phyloP scores from a whole-genome alignment of 2,329 filamentous ascomycete species.

The Trichocomaceae sp. region DNA sequence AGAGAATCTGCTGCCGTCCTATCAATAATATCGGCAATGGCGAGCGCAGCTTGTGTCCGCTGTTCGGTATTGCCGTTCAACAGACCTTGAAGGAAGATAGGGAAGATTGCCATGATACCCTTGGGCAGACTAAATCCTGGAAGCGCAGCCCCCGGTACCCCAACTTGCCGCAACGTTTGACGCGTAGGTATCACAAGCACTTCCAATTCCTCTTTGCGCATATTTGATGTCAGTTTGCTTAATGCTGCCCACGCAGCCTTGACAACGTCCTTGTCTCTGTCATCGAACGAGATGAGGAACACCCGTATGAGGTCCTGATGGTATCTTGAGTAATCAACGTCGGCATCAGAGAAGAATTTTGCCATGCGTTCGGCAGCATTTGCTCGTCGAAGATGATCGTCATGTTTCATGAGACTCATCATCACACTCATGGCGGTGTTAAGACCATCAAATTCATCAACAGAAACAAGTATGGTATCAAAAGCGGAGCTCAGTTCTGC shows the following conservation, averaged over 20 bases:
- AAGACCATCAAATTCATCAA: constrained; percentile 92
- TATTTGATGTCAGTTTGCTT: constrained; percentile 75
- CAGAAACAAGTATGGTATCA: constrained; percentile 81
- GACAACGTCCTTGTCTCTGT: constrained; percentile 73
- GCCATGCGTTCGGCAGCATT: constrained; percentile 72
- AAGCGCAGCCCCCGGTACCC: constrained; percentile 75
- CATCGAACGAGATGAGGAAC: constrained; percentile 85
- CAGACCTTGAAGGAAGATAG: constrained; percentile 94
- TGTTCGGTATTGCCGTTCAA: constrained; percentile 96
- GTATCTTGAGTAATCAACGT: constrained; percentile 89
- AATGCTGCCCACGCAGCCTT: constrained; percentile 86
- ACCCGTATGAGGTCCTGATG: constrained; percentile 91
- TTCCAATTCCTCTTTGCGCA: constrained; percentile 98
- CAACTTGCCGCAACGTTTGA: constrained; percentile 79
- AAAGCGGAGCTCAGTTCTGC: constrained; percentile 73
- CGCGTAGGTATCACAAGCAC: constrained; percentile 78
- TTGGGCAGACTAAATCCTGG: constrained; percentile 87
- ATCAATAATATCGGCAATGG: constrained; percentile 93
- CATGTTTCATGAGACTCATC: constrained; percentile 78
- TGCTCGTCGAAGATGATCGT: constrained; percentile 79
- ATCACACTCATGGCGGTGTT: constrained; percentile 95
- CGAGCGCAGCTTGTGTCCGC: constrained; percentile 81
- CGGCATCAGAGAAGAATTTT: constrained; percentile 73
- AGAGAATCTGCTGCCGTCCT: constrained; percentile 79
- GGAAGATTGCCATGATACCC: constrained; percentile 91